A percentile compares a stretch with the other conserved stretches of the same genome.
These are phyloP conservation scores for Cladophialophora chaetospira DNA, from an alignment of 2,329 filamentous ascomycete species.

Conservation along the genomic window DNA sequence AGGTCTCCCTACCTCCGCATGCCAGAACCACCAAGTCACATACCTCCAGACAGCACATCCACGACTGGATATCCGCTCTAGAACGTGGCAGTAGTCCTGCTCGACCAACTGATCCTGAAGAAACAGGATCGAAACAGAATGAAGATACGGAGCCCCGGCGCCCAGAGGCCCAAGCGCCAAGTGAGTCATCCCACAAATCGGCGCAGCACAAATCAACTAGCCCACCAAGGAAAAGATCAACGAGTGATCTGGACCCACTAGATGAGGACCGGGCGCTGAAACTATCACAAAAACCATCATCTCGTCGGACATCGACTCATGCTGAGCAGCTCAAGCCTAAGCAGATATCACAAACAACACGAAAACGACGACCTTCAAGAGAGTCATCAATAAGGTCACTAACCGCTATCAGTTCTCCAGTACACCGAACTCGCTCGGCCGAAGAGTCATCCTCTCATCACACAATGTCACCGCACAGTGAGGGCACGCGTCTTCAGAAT, in stretches of 20 bases:
- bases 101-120: not conserved
- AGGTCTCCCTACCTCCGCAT: conserved; percentile 28
- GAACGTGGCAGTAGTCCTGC: conserved; percentile 3
- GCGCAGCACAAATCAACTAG: conserved; percentile 6
- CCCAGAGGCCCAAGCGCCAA: conserved; percentile 6
- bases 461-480: not conserved
- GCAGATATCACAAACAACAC: conserved; percentile 12
- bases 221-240: conserved; percentile 30
- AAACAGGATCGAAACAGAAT: conserved; percentile 1
- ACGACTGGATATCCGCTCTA: conserved; percentile 19
- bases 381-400: conserved; percentile 15
- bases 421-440: not conserved
- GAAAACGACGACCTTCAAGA: conserved; percentile 19
- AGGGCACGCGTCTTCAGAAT: not conserved
- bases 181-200: conserved; percentile 21
- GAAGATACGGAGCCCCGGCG: not conserved
- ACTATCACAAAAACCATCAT: conserved; percentile 14
- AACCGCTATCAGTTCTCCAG: conserved; percentile 1
- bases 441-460: conserved; percentile 1
- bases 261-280: conserved; percentile 18
- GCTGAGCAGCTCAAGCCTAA: conserved; percentile 19
- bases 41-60: conserved; percentile 16
- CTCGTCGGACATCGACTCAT: conserved; percentile 15
- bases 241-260: conserved; percentile 27
- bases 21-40: conserved; percentile 12